Evolutionary conservation across 371 early-diverging fungal species (phyloP).

Genomic region (Lichtheimia corymbifera): DNA sequence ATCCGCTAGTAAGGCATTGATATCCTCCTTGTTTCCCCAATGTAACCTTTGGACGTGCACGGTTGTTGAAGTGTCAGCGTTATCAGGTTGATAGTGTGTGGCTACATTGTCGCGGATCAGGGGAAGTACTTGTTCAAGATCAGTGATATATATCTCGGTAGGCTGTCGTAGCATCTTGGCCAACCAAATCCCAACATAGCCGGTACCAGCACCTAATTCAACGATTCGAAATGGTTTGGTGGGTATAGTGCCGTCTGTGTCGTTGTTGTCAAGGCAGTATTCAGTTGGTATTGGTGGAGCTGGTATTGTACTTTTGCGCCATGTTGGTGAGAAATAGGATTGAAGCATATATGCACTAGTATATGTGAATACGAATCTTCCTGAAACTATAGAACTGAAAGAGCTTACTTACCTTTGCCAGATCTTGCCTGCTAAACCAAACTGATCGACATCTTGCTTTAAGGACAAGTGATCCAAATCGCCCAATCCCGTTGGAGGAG

Average conservation of each 20-base stretch:
- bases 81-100: conserved; percentile 6
- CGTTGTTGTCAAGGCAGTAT: conserved; percentile 13
- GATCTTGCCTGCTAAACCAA: conserved; percentile 55
- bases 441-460: conserved; percentile 42
- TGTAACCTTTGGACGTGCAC: conserved; percentile 47
- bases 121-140: conserved; percentile 57
- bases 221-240: conserved; percentile 33
- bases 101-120: conserved; percentile 51
- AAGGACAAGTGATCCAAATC: conserved; percentile 18
- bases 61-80: conserved; percentile 8
- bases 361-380: not conserved
- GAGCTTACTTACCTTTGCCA: conserved; percentile 43
- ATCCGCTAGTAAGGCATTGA: conserved; percentile 19
- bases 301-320: conserved; percentile 8
- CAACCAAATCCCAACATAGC: conserved; percentile 58
- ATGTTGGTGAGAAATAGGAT: conserved; percentile 31
- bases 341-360: conserved; percentile 49
- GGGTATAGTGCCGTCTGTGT: not conserved
- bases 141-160: conserved; percentile 53
- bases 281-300: conserved; percentile 26
- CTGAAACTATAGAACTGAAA: not conserved
- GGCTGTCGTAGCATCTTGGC: conserved; percentile 40
- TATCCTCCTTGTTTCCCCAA: conserved; percentile 56
- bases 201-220: conserved; percentile 60
- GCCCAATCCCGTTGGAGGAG: conserved; percentile 28